Base-by-base conservation (phyloP, 2,329 filamentous ascomycete species). In the Fusarium humuli region DNA sequence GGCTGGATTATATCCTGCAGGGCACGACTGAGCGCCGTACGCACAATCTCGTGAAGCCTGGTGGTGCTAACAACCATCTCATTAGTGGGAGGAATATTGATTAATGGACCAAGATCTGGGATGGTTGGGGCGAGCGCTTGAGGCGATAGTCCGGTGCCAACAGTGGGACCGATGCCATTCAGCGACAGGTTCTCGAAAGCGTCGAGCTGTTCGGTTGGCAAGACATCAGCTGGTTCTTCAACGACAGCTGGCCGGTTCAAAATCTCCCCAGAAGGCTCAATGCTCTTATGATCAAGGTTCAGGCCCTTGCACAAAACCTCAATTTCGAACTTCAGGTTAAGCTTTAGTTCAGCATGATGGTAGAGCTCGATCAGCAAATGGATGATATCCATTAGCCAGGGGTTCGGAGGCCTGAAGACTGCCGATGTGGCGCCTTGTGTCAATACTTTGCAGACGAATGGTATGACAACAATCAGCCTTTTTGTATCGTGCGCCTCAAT, bases 261-360 rank as follows among this genome's bases (percentile, higher is more conserved):
- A 59, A 99, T 96, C 76, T 94, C 91, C 23, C 92, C 90, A 1
- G 94, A 93, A 1, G 95, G 93, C 73, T 97, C 92, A 67, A 98
- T 94, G 63, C 88, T 91, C 81, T 97, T 97, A 80, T 97, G 92
- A 68, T 98, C 94, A n/a, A 98, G 85, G 57, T 91, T 91, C 18
- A 99, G 84, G 14, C 94, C 94, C 78, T 97, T 97, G 84, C 94
- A 99, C 25, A 99, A 86, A 27, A 99, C 94, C 80, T 99, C 96
- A 61, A 99, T 98, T 80, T 99, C 96, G 74, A 99, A 99, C 76
- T 98, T 99, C 54, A 97, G 90, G 73, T 98, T 98, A 40, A 99
- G 87, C 79, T 98, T 98, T 59, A 99, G 84, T 74, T 98, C 95
- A 16, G 93, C 94, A 75, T 92, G 92, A 76, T 97, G 92, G 76